A percentile compares a stretch with the other conserved stretches of the same genome.
Conservation (phyloP, 441 rosid species). For the Gossypium davidsonii region DNA sequence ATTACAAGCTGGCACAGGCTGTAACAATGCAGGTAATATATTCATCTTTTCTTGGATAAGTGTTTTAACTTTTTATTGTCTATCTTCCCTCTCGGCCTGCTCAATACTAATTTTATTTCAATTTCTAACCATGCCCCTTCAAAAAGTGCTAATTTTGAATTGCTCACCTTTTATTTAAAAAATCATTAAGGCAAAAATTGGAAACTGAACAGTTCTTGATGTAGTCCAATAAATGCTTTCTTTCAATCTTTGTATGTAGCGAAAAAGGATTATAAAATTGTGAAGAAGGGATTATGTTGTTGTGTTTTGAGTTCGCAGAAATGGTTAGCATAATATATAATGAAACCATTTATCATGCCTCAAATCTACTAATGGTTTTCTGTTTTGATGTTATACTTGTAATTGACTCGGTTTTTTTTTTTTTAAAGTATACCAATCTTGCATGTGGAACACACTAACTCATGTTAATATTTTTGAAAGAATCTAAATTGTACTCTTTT, state of each 20-base stretch:
- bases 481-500: neutral
- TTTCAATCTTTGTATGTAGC: neutral
- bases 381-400: neutral
- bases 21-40: constrained; percentile 16
- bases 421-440: neutral
- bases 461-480: neutral
- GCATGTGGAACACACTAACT: neutral
- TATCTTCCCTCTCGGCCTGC: neutral
- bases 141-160: neutral
- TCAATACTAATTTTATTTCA: neutral
- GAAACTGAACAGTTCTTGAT: neutral
- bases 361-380: neutral
- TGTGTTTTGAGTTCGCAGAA: neutral
- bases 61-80: neutral
- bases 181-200: neutral
- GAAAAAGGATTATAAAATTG: neutral
- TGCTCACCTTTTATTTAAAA: neutral
- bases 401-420: neutral
- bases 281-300: neutral
- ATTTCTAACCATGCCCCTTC: neutral
- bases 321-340: neutral
- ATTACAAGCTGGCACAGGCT: constrained; percentile 12
- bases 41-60: neutral
- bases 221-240: neutral
- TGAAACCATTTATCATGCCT: neutral